Conservation (phyloP, 768 basidiomycete genomes). For the Lentinula sp. region DNA sequence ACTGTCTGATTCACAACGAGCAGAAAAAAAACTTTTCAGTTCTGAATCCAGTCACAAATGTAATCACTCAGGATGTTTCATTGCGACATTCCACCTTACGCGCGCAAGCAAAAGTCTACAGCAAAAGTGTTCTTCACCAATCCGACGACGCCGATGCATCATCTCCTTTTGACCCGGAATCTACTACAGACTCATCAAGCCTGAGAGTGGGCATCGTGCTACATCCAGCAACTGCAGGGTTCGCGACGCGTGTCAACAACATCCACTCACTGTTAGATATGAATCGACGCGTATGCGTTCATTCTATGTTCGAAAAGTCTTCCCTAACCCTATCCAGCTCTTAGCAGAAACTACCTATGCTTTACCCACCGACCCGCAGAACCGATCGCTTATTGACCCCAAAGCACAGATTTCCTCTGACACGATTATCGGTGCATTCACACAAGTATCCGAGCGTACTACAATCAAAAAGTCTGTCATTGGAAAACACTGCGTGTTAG, state of each 20-base stretch:
- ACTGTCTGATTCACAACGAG: not conserved
- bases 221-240: conserved; percentile 46
- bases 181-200: conserved; percentile 28
- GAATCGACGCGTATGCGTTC: conserved; percentile 61
- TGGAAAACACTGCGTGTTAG: conserved; percentile 80
- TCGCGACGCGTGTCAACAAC: conserved; percentile 70
- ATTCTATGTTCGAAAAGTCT: conserved; percentile 4
- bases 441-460: conserved; percentile 73
- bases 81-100: conserved; percentile 55
- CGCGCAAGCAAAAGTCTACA: conserved; percentile 12
- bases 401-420: conserved; percentile 82
- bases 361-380: conserved; percentile 55
- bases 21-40: conserved; percentile 23
- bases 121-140: not conserved
- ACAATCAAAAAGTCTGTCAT: conserved; percentile 77
- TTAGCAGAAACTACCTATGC: conserved; percentile 45
- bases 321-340: conserved; percentile 30
- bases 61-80: conserved; percentile 41
- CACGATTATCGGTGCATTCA: conserved; percentile 77
- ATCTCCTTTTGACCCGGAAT: conserved; percentile 36
- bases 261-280: conserved; percentile 72
- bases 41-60: conserved; percentile 37
- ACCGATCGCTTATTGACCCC: conserved; percentile 65
- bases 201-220: conserved; percentile 62
- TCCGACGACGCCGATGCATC: conserved; percentile 24